A percentile compares a stretch with the other conserved stretches of the same genome.
Evolutionary conservation across 768 basidiomycete genomes (phyloP).

Genomic region (Brasilioporus rufonigricans): DNA sequence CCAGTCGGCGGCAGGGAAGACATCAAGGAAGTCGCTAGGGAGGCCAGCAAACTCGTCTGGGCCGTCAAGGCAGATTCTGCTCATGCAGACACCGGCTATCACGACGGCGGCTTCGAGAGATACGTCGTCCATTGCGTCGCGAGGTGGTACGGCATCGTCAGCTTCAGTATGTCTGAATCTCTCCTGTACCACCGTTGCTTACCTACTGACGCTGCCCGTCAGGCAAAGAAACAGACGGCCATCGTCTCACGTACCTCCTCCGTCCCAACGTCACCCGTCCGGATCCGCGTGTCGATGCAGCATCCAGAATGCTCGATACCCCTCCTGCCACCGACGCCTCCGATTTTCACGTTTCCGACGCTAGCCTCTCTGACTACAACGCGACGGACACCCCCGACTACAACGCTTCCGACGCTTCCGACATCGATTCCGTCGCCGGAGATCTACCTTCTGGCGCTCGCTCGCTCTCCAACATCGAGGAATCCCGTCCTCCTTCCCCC

Average conservation of each 20-base stretch:
- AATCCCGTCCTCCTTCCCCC: conserved; percentile 29
- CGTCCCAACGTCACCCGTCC: conserved; percentile 72
- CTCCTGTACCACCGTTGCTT: background rate
- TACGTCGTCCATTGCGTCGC: conserved; percentile 84
- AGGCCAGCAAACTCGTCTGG: conserved; percentile 71
- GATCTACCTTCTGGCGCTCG: conserved; percentile 8
- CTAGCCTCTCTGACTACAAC: conserved; percentile 37
- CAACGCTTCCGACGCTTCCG: conserved; percentile 18
- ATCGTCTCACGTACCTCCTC: conserved; percentile 74
- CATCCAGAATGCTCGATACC: conserved; percentile 51
- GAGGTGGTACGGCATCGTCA: conserved; percentile 74
- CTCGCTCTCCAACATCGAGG: conserved; percentile 27
- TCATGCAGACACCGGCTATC: background rate
- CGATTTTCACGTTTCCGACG: no score
- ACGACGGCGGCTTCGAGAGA: conserved; percentile 69
- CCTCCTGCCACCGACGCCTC: conserved; percentile 72
- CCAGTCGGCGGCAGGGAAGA: conserved; percentile 51
- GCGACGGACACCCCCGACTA: no score
- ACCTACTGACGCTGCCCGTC: conserved; percentile 16
- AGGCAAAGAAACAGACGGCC: conserved; percentile 46
- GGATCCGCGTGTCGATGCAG: conserved; percentile 36
- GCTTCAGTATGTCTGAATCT: conserved; percentile 73
- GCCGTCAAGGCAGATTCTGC: conserved; percentile 35
- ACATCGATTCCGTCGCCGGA: conserved; percentile 22
- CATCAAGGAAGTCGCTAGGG: conserved; percentile 64